Evolutionary conservation across 305 asterid species (phyloP).

Genomic region (Galium porrigens): DNA sequence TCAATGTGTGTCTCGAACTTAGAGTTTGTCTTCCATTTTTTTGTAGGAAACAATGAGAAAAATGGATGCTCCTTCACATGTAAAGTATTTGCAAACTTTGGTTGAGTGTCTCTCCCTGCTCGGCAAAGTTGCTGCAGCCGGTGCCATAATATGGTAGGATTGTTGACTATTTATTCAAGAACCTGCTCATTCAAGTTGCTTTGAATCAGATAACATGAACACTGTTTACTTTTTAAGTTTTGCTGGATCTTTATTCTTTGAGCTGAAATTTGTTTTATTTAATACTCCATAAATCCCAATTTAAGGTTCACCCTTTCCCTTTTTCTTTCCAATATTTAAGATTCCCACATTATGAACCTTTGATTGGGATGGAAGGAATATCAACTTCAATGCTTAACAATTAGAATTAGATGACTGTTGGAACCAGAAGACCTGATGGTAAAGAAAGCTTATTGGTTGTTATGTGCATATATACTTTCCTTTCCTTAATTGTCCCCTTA

Average conservation of each 20-base stretch:
- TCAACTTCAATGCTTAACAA: not conserved
- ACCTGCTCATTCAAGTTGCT: not conserved
- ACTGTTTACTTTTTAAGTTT: not conserved
- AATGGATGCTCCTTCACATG: constrained; percentile 66
- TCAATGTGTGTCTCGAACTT: constrained; percentile 17
- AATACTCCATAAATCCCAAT: not conserved
- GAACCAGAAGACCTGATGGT: not conserved
- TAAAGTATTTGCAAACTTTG: constrained; percentile 89
- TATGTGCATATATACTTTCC: not conserved
- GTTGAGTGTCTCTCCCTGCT: constrained; percentile 95
- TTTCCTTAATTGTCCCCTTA: not conserved
- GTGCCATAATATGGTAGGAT: constrained; percentile 87
- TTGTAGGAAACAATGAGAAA: constrained; percentile 92
- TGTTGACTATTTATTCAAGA: constrained; percentile 9
- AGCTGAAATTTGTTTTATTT: not conserved
- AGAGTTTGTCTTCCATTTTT: constrained; percentile 20
- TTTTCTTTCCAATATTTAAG: no score
- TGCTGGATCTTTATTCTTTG: not conserved
- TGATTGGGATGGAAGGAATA: not conserved
- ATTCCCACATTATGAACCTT: not conserved
- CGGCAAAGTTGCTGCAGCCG: constrained; percentile 99
- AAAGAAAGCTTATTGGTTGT: not conserved
- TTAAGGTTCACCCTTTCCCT: not conserved
- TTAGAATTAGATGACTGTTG: not conserved
- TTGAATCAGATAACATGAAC: not conserved